Conservation (phyloP, 257 asterid species). For the Plectranthus barbatus region DNA sequence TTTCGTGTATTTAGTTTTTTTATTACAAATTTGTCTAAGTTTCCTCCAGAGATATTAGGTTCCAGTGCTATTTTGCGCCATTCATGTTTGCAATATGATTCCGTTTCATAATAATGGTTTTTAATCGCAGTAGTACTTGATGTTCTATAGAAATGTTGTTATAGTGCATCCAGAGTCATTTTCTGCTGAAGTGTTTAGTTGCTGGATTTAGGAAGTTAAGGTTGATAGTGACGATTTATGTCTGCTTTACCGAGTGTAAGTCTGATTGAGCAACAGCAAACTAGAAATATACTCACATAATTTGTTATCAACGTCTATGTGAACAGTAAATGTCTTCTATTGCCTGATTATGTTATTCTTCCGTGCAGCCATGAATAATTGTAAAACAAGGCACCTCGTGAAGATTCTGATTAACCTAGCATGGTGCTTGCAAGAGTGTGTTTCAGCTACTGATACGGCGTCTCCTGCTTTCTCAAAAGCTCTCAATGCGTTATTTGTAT, state of each 20-base stretch:
- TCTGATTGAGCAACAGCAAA: neutral
- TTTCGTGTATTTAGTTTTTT: neutral
- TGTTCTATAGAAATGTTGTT: neutral
- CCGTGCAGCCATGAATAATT: constrained; percentile 71
- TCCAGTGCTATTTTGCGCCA: too few species aligned
- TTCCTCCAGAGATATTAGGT: neutral
- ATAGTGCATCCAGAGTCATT: neutral
- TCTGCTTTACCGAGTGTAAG: neutral
- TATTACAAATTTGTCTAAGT: neutral
- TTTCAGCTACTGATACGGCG: constrained; percentile 48
- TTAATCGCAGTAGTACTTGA: neutral
- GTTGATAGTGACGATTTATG: neutral
- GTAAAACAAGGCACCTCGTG: constrained; percentile 77
- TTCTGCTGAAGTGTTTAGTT: neutral
- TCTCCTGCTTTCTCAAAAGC: constrained; percentile 58
- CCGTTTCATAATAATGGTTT: too few species aligned
- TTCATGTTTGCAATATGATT: too few species aligned
- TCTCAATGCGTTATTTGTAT: constrained; percentile 68
- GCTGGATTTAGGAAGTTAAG: too few species aligned
- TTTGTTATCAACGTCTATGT: neutral
- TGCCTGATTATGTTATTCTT: constrained; percentile 18
- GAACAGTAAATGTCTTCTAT: neutral
- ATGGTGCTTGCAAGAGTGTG: constrained; percentile 88
- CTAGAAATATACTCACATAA: neutral
- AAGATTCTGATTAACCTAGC: constrained; percentile 79